Conservation (phyloP, 805 yeast genomes). For the Cyberlindnera bimundalis region DNA sequence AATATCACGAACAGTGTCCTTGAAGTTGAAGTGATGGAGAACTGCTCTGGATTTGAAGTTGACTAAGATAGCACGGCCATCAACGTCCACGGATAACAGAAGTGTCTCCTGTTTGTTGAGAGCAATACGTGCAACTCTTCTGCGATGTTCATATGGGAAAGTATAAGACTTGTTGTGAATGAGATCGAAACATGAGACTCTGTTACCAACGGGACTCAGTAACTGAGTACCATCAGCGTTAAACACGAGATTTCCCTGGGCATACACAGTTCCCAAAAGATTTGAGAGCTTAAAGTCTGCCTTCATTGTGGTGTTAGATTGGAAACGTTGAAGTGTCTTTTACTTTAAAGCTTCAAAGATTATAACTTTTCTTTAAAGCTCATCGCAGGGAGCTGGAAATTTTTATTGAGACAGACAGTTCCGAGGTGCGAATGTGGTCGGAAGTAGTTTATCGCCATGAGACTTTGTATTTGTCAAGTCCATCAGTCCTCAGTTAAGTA, state of each 20-base stretch:
- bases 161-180: conserved; percentile 83
- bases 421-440: conserved; percentile 1
- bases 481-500: too few species aligned
- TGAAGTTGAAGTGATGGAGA: conserved; percentile 91
- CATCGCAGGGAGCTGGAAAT: conserved; percentile 8
- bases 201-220: conserved; percentile 90
- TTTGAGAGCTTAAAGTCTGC: conserved; percentile 88
- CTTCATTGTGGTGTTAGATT: conserved; percentile 47
- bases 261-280: conserved; percentile 88
- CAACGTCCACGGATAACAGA: conserved; percentile 78
- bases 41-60: conserved; percentile 82
- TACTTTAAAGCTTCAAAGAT: background rate
- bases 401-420: background rate
- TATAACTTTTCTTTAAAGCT: background rate
- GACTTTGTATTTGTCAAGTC: too few species aligned
- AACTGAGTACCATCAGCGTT: conserved; percentile 82
- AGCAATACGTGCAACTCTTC: conserved; percentile 74
- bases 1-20: conserved; percentile 67
- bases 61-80: conserved; percentile 90
- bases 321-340: background rate
- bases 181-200: conserved; percentile 86
- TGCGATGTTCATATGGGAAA: conserved; percentile 88
- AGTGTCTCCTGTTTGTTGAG: conserved; percentile 79
- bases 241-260: conserved; percentile 86
- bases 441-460: background rate